Percentiles rank a stretch among this genome's conserved stretches.
Conservation (phyloP, 2,329 filamentous ascomycete species). For the Keithomyces neogunnii region DNA sequence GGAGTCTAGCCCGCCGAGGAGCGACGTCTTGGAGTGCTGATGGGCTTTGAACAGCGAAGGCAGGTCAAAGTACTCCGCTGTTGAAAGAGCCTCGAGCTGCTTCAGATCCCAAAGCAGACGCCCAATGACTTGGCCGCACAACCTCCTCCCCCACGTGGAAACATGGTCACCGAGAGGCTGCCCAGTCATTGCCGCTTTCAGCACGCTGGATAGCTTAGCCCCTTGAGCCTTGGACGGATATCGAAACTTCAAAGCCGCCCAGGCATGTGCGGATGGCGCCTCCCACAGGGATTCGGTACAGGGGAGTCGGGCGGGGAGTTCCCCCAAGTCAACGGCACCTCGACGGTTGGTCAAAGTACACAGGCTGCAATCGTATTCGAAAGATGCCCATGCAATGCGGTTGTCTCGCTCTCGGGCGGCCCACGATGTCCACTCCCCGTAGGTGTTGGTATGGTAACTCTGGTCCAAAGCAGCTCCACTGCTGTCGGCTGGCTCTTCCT, state of each 20-base stretch:
- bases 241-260: slow-evolving; percentile 15
- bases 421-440: slow-evolving; percentile 17
- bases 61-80: slow-evolving; percentile 17
- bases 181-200: slow-evolving; percentile 4
- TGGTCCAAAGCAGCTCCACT: background rate
- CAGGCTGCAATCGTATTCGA: slow-evolving; percentile 24
- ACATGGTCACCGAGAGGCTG: slow-evolving; percentile 7
- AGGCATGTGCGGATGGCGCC: slow-evolving; percentile 17
- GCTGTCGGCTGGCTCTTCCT: slow-evolving; percentile 3
- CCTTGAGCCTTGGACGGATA: slow-evolving; percentile 2
- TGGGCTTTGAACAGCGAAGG: slow-evolving; percentile 15
- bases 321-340: slow-evolving; percentile 18
- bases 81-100: slow-evolving; percentile 18
- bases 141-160: slow-evolving; percentile 19
- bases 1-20: slow-evolving; percentile 13
- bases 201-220: slow-evolving; percentile 4
- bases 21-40: slow-evolving; percentile 13
- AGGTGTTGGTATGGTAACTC: background rate
- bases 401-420: slow-evolving; percentile 14
- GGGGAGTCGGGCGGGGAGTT: slow-evolving; percentile 19
- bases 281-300: slow-evolving; percentile 21
- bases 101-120: slow-evolving; percentile 22
- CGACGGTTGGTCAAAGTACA: slow-evolving; percentile 20
- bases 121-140: slow-evolving; percentile 20
- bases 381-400: slow-evolving; percentile 20